These are phyloP conservation scores for Coemansia reversa DNA, from an alignment of 192 early-diverging fungal genomes.

Conservation along the genomic window DNA sequence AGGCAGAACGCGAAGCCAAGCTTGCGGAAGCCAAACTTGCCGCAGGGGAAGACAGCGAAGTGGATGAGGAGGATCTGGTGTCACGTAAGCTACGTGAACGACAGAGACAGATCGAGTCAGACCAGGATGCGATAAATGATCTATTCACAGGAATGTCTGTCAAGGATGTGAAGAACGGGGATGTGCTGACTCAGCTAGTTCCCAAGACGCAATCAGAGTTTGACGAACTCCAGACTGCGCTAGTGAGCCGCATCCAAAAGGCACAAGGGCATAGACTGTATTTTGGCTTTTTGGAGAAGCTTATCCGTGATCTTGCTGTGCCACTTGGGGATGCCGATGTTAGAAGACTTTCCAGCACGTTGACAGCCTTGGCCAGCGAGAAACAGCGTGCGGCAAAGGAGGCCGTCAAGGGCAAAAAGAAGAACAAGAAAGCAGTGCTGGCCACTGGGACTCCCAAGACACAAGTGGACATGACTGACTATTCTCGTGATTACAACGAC, in stretches of 20 bases:
- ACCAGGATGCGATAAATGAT: slow-evolving; percentile 62
- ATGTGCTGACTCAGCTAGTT: slow-evolving; percentile 48
- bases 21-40: no score
- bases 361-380: slow-evolving; percentile 72
- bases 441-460: slow-evolving; percentile 27
- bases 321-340: slow-evolving; percentile 66
- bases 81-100: slow-evolving; percentile 56
- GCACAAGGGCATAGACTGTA: slow-evolving; percentile 51
- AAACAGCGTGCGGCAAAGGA: slow-evolving; percentile 68
- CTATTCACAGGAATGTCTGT: slow-evolving; percentile 66
- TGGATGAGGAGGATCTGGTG: slow-evolving; percentile 51
- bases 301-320: slow-evolving; percentile 63
- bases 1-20: slow-evolving; percentile 39
- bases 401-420: slow-evolving; percentile 68
- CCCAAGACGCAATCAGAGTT: slow-evolving; percentile 71
- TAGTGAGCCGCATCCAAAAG: slow-evolving; percentile 62
- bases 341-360: slow-evolving; percentile 59
- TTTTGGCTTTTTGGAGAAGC: slow-evolving; percentile 60
- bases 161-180: slow-evolving; percentile 36
- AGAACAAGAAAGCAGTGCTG: slow-evolving; percentile 54
- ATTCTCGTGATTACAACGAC: slow-evolving; percentile 60
- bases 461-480: slow-evolving; percentile 53
- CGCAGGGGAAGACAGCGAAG: slow-evolving; percentile 23
- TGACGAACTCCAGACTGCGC: slow-evolving; percentile 60
- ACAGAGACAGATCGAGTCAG: slow-evolving; percentile 61